Percentiles rank a stretch among this genome's conserved stretches.
Evolutionary conservation across 2,329 filamentous ascomycete species (phyloP).

Genomic region (Xenoacremonium recifei): DNA sequence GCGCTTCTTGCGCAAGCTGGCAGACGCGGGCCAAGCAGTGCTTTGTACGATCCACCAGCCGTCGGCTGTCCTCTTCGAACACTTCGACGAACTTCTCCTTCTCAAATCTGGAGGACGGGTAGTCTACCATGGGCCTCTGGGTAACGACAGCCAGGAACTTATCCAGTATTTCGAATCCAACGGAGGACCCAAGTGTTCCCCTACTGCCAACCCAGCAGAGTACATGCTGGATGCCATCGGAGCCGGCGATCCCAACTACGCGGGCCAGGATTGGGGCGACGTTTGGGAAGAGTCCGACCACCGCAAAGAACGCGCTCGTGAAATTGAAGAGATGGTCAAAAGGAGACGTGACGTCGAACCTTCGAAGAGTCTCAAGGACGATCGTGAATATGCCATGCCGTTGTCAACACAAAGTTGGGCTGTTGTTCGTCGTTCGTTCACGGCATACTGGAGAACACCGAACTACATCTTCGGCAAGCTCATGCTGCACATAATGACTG

Average conservation of each 20-base stretch:
- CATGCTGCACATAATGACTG: conserved; percentile 59
- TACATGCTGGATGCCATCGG: conserved; percentile 59
- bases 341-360: conserved; percentile 39
- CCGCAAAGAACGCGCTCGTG: conserved; percentile 41
- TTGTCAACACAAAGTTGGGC: conserved; percentile 50
- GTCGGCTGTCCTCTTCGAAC: conserved; percentile 53
- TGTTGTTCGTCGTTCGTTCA: conserved; percentile 57
- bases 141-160: conserved; percentile 45
- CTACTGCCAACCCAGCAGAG: conserved; percentile 52
- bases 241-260: conserved; percentile 60
- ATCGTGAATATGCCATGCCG: conserved; percentile 63
- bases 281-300: conserved; percentile 57
- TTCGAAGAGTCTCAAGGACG: conserved; percentile 41
- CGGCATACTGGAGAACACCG: conserved; percentile 64
- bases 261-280: conserved; percentile 61
- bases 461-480: conserved; percentile 63
- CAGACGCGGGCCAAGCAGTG: conserved; percentile 58
- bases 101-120: conserved; percentile 52
- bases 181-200: conserved; percentile 46
- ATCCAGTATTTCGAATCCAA: conserved; percentile 53
- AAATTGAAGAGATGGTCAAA: conserved; percentile 53
- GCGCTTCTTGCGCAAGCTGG: conserved; percentile 59
- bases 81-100: conserved; percentile 56
- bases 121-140: conserved; percentile 55
- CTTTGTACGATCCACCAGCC: conserved; percentile 62